phyloP scores from a whole-genome alignment of 306 rosid genomes.

The Carpinus fangiana region DNA sequence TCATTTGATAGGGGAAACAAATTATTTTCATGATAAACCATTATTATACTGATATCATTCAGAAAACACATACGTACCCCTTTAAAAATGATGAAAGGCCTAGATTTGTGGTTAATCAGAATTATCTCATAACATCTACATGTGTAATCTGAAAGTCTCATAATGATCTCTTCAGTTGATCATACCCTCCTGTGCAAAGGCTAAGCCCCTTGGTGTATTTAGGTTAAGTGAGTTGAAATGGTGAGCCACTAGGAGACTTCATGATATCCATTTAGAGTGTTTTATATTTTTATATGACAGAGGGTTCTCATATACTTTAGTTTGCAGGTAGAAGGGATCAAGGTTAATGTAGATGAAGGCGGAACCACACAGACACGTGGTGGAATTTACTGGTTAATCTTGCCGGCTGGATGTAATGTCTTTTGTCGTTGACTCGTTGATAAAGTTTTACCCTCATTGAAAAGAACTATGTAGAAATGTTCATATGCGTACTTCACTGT shows the following conservation, averaged over 20 bases:
- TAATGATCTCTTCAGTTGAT: no score
- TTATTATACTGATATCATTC: background rate
- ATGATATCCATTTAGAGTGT: background rate
- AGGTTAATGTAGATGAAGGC: conserved; percentile 68
- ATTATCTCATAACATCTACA: background rate
- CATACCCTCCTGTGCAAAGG: no score
- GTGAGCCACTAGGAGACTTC: background rate
- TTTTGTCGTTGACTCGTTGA: background rate
- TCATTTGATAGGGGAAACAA: background rate
- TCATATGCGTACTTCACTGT: background rate
- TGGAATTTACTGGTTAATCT: conserved; percentile 65
- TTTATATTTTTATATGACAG: background rate
- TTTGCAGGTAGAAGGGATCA: conserved; percentile 73
- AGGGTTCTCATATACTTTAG: conserved; percentile 1
- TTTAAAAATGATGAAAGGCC: background rate
- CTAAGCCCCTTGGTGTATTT: no score
- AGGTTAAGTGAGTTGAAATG: background rate
- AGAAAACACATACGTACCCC: background rate
- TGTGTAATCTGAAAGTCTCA: no score
- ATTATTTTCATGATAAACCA: background rate
- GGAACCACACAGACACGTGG: conserved; percentile 77
- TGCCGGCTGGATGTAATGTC: conserved; percentile 71
- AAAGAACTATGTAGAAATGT: background rate
- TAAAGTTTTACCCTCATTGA: background rate
- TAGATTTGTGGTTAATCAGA: background rate